phyloP scores from a whole-genome alignment of 129 eudicot species.

The Saussurea involucrata region DNA sequence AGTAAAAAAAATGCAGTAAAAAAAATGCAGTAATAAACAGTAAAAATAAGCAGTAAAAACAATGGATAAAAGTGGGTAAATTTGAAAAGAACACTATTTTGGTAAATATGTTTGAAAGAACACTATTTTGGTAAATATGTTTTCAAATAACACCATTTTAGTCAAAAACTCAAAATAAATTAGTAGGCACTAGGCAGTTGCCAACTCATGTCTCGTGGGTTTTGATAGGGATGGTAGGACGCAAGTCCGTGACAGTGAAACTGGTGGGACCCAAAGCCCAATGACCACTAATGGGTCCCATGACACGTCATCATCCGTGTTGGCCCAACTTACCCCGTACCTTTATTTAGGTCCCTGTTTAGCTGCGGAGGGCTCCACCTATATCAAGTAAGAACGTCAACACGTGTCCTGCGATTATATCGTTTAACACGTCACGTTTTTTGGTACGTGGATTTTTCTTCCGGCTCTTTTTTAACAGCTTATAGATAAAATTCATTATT shows the following conservation, averaged over 20 bases:
- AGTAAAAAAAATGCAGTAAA: too few relatives aligned
- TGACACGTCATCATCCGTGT: conserved; percentile 27
- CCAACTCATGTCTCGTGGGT: conserved; percentile 33
- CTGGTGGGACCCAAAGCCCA: conserved; percentile 21
- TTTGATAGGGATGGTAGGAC: conserved; percentile 20
- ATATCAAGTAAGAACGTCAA: neutral
- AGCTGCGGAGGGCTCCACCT: conserved; percentile 12
- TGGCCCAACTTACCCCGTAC: conserved; percentile 26
- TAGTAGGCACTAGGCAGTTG: neutral
- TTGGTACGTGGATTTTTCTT: neutral
- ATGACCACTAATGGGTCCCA: neutral
- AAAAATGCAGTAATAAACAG: too few relatives aligned
- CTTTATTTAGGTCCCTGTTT: conserved; percentile 1
- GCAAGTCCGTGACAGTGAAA: conserved; percentile 31
- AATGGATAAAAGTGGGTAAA: too few relatives aligned
- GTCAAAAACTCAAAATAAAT: too few relatives aligned
- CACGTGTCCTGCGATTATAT: conserved; percentile 26
- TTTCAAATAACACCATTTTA: too few relatives aligned
- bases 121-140: too few relatives aligned
- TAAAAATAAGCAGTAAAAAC: too few relatives aligned
- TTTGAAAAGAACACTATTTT: too few relatives aligned
- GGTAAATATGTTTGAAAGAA: too few relatives aligned
- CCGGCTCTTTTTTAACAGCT: too few relatives aligned
- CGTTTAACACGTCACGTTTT: conserved; percentile 25
- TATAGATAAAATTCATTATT: too few relatives aligned